Conservation (phyloP, 257 asterid genomes). For the Salvia miltiorrhiza region DNA sequence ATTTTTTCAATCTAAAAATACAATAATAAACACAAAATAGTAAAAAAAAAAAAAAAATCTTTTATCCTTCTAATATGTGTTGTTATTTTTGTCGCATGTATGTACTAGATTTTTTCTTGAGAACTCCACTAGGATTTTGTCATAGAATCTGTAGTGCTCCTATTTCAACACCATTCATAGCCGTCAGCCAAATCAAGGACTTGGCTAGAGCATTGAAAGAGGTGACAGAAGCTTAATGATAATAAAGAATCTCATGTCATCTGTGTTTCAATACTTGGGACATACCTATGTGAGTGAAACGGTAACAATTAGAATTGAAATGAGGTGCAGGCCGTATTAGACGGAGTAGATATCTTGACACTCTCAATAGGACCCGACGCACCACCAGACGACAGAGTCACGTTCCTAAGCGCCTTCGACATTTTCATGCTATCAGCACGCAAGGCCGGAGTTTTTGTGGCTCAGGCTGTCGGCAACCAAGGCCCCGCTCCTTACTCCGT, state of each 20-base stretch:
- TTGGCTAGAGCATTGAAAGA: not conserved
- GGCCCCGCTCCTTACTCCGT: constrained; percentile 85
- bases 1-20: not conserved
- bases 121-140: not conserved
- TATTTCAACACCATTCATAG: not conserved
- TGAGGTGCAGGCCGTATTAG: constrained; percentile 72
- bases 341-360: constrained; percentile 77
- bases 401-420: constrained; percentile 72
- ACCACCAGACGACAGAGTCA: constrained; percentile 72
- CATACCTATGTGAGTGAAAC: no score
- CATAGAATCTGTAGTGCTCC: not conserved
- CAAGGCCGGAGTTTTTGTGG: constrained; percentile 73
- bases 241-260: no score
- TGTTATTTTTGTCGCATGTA: no score
- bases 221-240: no score
- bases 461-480: constrained; percentile 79
- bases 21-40: not conserved
- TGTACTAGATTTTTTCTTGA: not conserved
- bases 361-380: constrained; percentile 82
- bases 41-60: no score
- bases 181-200: not conserved
- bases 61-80: no score
- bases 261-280: no score
- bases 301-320: not conserved
- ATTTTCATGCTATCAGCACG: constrained; percentile 80